phyloP scores from a whole-genome alignment of 768 basidiomycete genomes.

The Boletus rubropictus region DNA sequence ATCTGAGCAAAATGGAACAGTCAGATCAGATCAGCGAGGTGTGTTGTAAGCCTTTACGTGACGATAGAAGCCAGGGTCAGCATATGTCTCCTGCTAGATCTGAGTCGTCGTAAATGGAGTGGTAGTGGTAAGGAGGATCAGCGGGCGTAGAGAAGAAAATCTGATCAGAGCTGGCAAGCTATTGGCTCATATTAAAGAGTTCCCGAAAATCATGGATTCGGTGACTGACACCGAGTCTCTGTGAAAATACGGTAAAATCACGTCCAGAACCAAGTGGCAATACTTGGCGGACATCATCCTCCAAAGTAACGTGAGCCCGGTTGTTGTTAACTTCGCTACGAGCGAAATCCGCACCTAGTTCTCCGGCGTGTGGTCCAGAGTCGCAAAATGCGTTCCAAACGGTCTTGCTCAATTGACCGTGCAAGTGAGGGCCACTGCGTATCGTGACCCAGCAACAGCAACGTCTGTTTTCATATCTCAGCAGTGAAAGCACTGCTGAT shows the following conservation, averaged over 20 bases:
- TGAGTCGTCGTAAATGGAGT: constrained; percentile 67
- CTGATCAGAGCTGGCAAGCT: constrained; percentile 34
- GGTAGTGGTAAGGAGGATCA: constrained; percentile 71
- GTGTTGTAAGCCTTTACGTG: constrained; percentile 42
- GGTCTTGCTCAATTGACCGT: constrained; percentile 40
- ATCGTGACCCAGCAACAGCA: constrained; percentile 53
- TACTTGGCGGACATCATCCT: constrained; percentile 39
- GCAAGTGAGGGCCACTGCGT: constrained; percentile 60
- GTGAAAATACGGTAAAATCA: constrained; percentile 88
- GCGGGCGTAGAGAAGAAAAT: constrained; percentile 29
- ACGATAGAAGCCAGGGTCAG: constrained; percentile 67
- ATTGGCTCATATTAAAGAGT: neutral
- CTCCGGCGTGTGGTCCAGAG: constrained; percentile 43
- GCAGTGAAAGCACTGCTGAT: neutral
- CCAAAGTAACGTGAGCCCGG: constrained; percentile 8
- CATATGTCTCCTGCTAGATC: constrained; percentile 67
- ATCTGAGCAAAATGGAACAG: constrained; percentile 34
- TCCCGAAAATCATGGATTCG: neutral
- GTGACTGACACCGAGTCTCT: constrained; percentile 56
- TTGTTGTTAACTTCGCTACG: constrained; percentile 29
- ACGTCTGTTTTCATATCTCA: constrained; percentile 35
- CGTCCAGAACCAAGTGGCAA: constrained; percentile 71
- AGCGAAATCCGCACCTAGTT: constrained; percentile 40
- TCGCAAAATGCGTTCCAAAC: constrained; percentile 59
- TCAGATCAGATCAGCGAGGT: neutral